These are phyloP conservation scores for Colletotrichum brevisporum DNA, from an alignment of 2,329 filamentous ascomycete genomes.

Conservation along the genomic window DNA sequence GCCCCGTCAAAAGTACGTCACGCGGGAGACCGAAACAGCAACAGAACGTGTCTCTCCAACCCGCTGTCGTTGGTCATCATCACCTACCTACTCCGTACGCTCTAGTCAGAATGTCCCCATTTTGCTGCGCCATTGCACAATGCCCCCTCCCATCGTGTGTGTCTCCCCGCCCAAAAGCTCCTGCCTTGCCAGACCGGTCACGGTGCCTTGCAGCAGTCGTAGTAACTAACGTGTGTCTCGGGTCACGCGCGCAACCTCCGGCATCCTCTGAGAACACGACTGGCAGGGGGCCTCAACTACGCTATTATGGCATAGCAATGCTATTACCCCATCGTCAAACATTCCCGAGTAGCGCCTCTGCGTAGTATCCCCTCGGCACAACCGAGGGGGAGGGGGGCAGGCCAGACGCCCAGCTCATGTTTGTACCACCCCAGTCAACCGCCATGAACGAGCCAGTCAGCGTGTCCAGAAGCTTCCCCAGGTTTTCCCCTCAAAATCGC, in stretches of 20 bases:
- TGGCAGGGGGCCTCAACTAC: background rate
- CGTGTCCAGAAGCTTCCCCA: slow-evolving; percentile 25
- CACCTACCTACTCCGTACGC: no score
- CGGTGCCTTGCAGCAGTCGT: slow-evolving; percentile 9
- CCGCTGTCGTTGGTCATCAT: background rate
- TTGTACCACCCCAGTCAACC: slow-evolving; percentile 3
- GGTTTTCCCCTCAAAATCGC: slow-evolving; percentile 29
- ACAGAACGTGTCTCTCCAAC: background rate
- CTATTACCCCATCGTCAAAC: background rate
- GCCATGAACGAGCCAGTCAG: slow-evolving; percentile 23
- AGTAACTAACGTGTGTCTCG: slow-evolving; percentile 17
- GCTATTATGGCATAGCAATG: background rate
- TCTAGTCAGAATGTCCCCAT: slow-evolving; percentile 15
- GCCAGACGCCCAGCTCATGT: background rate
- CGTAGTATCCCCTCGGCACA: background rate
- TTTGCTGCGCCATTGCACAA: slow-evolving; percentile 11
- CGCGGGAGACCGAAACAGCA: background rate
- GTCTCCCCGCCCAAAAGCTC: background rate
- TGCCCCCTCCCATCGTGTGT: background rate
- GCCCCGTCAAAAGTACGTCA: background rate
- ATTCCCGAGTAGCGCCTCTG: background rate
- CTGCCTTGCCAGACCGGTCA: slow-evolving; percentile 2
- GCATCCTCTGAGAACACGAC: background rate
- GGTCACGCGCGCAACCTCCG: slow-evolving; percentile 22
- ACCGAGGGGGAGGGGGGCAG: background rate